These are phyloP conservation scores for Bryoglossum gracile DNA, from an alignment of 495 filamentous ascomycete genomes.

Conservation along the genomic window DNA sequence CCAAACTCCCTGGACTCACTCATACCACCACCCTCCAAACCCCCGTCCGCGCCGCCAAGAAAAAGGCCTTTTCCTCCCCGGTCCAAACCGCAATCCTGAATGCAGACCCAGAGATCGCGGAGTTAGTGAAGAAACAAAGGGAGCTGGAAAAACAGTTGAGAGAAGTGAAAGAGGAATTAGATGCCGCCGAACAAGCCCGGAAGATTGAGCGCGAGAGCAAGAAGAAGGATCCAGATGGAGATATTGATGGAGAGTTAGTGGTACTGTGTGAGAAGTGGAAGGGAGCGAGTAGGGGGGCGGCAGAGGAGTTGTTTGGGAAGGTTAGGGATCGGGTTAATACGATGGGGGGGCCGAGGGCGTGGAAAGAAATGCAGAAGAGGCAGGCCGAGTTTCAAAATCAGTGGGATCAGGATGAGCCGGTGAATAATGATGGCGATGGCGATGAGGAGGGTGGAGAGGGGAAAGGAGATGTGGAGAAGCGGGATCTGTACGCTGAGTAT, in stretches of 20 bases:
- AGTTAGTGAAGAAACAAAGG: conserved; percentile 14
- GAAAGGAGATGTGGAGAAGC: conserved; percentile 31
- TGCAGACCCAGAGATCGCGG: conserved; percentile 22
- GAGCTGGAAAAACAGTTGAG: conserved; percentile 25
- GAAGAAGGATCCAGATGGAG: conserved; percentile 10
- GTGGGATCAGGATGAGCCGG: conserved; percentile 26
- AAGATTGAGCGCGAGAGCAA: conserved; percentile 22
- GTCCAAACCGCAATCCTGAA: conserved; percentile 18
- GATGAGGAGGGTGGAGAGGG: conserved; percentile 30
- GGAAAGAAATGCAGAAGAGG: conserved; percentile 38
- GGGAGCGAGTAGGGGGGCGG: conserved; percentile 34
- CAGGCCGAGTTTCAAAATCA: conserved; percentile 29
- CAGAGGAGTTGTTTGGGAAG: conserved; percentile 40
- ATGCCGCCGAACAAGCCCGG: conserved; percentile 22
- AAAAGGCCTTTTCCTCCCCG: conserved; percentile 19
- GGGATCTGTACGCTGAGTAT: conserved; percentile 27
- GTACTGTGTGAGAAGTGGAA: conserved; percentile 32
- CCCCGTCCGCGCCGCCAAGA: background rate
- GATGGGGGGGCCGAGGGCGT: conserved; percentile 44
- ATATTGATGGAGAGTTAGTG: conserved; percentile 21
- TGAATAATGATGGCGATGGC: conserved; percentile 27
- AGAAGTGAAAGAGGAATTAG: conserved; percentile 25
- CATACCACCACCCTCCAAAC: background rate
- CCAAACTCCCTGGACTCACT: background rate
- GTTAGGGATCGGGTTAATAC: conserved; percentile 39